Conservation (phyloP, 371 early-diverging fungal genomes). For the Mortierella sp. region DNA sequence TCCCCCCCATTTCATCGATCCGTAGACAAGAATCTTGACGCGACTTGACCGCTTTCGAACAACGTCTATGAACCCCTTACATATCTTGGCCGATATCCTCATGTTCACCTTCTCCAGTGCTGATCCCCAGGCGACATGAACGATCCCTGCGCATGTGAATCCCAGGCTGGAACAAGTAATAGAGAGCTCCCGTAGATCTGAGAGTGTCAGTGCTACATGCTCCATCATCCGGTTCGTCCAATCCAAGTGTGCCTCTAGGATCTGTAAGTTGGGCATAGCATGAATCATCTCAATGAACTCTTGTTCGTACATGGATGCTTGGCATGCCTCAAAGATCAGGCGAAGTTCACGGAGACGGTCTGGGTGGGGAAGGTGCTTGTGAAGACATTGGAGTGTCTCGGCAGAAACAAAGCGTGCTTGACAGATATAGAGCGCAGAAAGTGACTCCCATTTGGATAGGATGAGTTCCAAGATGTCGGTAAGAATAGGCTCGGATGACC, state of each 20-base stretch:
- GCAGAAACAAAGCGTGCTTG: constrained; percentile 38
- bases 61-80: constrained; percentile 40
- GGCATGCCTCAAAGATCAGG: constrained; percentile 49
- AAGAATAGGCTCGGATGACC: constrained; percentile 35
- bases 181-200: constrained; percentile 30
- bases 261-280: constrained; percentile 39
- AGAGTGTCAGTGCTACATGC: constrained; percentile 31
- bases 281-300: constrained; percentile 50
- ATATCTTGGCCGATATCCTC: constrained; percentile 45
- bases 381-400: constrained; percentile 20
- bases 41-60: constrained; percentile 35
- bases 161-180: constrained; percentile 29
- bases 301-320: constrained; percentile 39
- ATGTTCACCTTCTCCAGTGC: constrained; percentile 42
- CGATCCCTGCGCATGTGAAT: constrained; percentile 37
- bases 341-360: constrained; percentile 30
- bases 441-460: constrained; percentile 27
- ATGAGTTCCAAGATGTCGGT: constrained; percentile 21
- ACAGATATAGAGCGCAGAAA: constrained; percentile 32
- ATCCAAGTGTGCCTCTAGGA: constrained; percentile 35
- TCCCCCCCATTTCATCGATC: constrained; percentile 53
- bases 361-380: constrained; percentile 26
- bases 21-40: constrained; percentile 45
- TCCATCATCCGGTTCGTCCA: constrained; percentile 52
- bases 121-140: constrained; percentile 29